These are phyloP conservation scores for Lactuca saligna DNA, from an alignment of 129 eudicot species.

Conservation along the genomic window DNA sequence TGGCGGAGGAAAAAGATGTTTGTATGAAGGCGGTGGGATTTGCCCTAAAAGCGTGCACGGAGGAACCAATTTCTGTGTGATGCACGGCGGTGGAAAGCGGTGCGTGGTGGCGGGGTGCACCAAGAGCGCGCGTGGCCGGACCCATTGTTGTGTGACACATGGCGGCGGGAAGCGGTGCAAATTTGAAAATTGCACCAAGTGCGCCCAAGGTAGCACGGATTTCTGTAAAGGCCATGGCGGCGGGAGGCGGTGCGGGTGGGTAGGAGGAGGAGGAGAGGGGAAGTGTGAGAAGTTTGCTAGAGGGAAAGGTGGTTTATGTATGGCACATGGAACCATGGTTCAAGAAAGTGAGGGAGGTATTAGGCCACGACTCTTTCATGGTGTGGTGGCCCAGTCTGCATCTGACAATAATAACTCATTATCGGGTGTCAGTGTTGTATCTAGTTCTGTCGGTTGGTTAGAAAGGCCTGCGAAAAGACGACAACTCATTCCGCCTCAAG, in stretches of 20 bases:
- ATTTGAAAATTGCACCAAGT: conserved; percentile 57
- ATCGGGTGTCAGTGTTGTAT: conserved; percentile 45
- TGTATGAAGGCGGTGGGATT: conserved; percentile 77
- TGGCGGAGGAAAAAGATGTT: conserved; percentile 82
- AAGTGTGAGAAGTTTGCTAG: conserved; percentile 79
- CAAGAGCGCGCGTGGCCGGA: conserved; percentile 84
- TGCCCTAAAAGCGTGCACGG: conserved; percentile 94
- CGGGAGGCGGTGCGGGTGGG: conserved; percentile 79
- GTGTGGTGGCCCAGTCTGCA: conserved; percentile 46
- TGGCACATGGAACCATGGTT: conserved; percentile 54
- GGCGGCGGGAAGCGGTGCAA: conserved; percentile 84
- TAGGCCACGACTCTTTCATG: conserved; percentile 63
- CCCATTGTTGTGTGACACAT: conserved; percentile 76
- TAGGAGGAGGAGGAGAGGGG: conserved; percentile 64
- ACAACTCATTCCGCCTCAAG: conserved; percentile 78
- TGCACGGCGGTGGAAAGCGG: conserved; percentile 88
- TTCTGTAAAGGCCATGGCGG: conserved; percentile 91
- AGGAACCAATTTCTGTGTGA: conserved; percentile 77
- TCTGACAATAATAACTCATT: conserved; percentile 47
- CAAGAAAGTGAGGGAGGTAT: conserved; percentile 49
- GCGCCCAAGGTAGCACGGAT: conserved; percentile 93
- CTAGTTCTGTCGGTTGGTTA: conserved; percentile 39
- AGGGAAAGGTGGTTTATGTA: conserved; percentile 74
- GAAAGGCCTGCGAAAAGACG: conserved; percentile 47
- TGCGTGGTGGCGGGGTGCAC: conserved; percentile 69